Conservation (phyloP, 345 rosid species). For the Arabidopsis arenosa region DNA sequence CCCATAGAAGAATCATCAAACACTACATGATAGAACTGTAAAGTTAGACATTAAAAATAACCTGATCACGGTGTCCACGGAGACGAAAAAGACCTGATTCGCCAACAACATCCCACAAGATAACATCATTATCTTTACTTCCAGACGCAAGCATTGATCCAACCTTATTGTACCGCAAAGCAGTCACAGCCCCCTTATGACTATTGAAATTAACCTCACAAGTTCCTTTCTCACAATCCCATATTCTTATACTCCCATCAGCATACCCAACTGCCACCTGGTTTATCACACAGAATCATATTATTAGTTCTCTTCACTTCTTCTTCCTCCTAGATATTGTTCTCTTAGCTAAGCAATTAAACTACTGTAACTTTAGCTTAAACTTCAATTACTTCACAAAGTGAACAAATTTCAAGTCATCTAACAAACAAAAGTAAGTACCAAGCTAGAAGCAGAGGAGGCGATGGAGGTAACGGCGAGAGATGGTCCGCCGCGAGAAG, state of each 20-base stretch:
- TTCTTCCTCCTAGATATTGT: background rate
- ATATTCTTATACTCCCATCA: conserved; percentile 87
- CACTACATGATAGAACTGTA: conserved; percentile 16
- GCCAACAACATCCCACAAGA: conserved; percentile 93
- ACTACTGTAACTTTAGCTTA: background rate
- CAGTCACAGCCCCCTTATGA: conserved; percentile 91
- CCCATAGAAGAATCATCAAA: background rate
- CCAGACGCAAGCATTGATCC: conserved; percentile 93
- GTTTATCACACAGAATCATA: conserved; percentile 4
- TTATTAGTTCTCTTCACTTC: background rate
- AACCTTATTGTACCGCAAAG: conserved; percentile 61
- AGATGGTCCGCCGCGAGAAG: conserved; percentile 62
- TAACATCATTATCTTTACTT: conserved; percentile 89
- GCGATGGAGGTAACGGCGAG: conserved; percentile 66
- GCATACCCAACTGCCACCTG: conserved; percentile 74
- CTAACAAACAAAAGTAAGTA: conserved; percentile 29
- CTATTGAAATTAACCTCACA: conserved; percentile 80
- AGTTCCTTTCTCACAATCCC: conserved; percentile 85
- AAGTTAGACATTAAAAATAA: conserved; percentile 30
- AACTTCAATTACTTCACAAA: background rate
- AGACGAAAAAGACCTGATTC: conserved; percentile 86
- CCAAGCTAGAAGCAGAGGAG: conserved; percentile 63
- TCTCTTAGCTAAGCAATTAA: background rate
- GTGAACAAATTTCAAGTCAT: background rate
- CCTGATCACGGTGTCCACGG: conserved; percentile 96